Percentiles rank a stretch among this genome's conserved stretches.
phyloP scores from a whole-genome alignment of 768 basidiomycete species.

The Tricholoma sp. region DNA sequence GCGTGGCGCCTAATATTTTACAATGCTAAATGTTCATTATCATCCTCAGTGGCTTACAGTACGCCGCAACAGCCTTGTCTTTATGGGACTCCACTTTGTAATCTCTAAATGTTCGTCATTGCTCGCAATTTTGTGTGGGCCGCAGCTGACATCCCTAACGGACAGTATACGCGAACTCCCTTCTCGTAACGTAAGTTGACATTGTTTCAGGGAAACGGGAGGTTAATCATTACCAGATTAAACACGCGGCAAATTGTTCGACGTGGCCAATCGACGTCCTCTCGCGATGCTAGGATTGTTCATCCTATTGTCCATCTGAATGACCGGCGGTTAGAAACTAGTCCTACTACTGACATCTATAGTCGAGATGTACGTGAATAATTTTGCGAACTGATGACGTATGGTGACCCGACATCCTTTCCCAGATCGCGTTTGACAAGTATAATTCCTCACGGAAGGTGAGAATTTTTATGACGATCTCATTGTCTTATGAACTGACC shows the following conservation, averaged over 20 bases:
- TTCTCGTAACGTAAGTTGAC: too few species aligned
- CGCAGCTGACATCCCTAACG: too few species aligned
- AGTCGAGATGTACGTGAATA: neutral
- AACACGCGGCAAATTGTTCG: constrained; percentile 5
- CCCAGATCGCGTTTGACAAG: neutral
- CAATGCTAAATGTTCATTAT: too few species aligned
- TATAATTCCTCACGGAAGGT: neutral
- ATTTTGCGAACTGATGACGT: neutral
- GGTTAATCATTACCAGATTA: neutral
- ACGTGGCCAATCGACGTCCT: neutral
- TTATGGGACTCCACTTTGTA: constrained; percentile 9
- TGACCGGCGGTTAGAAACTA: neutral
- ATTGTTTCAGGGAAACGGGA: too few species aligned
- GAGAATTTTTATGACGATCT: too few species aligned
- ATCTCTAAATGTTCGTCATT: constrained; percentile 4
- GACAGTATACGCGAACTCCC: too few species aligned
- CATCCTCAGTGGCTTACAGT: constrained; percentile 4
- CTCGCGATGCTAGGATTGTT: neutral
- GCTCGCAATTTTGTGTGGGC: too few species aligned
- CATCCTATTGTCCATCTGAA: neutral
- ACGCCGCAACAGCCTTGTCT: constrained; percentile 2
- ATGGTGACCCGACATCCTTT: neutral
- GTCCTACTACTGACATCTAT: neutral
- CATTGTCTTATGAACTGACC: too few species aligned
- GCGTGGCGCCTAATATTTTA: too few species aligned